These are phyloP conservation scores for Penicillium macrosclerotiorum DNA, from an alignment of 495 filamentous ascomycete species.

Conservation along the genomic window DNA sequence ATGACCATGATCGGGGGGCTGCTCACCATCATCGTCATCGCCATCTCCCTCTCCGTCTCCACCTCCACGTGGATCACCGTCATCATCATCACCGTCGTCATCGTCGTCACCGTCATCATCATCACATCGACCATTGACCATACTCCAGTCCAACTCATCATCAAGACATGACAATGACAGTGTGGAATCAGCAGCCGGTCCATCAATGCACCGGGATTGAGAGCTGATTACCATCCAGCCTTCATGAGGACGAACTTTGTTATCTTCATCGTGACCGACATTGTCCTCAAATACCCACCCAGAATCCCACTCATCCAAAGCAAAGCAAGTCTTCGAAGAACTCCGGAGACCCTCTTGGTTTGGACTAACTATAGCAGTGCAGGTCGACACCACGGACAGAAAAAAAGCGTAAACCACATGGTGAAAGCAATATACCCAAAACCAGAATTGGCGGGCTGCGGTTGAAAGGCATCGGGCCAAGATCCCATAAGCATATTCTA, in stretches of 20 bases:
- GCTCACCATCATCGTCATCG: slow-evolving; percentile 23
- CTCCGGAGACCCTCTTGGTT: slow-evolving; percentile 45
- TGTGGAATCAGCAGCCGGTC: background rate
- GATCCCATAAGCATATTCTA: too few species aligned
- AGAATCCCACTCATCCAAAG: background rate
- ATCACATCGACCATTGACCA: background rate
- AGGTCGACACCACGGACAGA: slow-evolving; percentile 53
- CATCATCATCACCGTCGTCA: background rate
- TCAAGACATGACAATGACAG: background rate
- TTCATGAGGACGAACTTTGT: slow-evolving; percentile 14
- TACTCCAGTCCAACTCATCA: background rate
- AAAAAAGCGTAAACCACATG: slow-evolving; percentile 52
- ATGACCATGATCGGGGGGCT: slow-evolving; percentile 5
- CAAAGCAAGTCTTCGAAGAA: background rate
- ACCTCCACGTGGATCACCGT: background rate
- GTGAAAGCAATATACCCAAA: too few species aligned
- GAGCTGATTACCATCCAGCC: background rate
- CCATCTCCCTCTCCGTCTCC: background rate
- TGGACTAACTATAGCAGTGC: slow-evolving; percentile 59
- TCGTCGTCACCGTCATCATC: background rate
- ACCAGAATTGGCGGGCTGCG: too few species aligned
- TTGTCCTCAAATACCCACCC: background rate
- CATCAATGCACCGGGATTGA: background rate
- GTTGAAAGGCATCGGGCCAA: too few species aligned
- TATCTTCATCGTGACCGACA: slow-evolving; percentile 30